Evolutionary conservation across 768 basidiomycete genomes (phyloP), one percentile per base, ranked within the genome.

Genomic region (Leccinum obscurum): DNA sequence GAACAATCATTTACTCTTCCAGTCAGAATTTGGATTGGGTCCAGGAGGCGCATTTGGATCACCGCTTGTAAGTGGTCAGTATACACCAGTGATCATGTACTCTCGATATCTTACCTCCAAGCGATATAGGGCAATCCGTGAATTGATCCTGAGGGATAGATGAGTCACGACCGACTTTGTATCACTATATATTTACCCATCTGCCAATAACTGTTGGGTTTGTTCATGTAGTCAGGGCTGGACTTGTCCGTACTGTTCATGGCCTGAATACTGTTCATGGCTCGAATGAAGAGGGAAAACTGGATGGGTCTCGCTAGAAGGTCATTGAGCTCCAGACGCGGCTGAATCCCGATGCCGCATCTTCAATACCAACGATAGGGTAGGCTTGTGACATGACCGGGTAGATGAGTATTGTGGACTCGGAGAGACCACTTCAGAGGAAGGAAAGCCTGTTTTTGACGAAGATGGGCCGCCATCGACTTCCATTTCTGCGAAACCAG

Each of bases 171-270:
- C 13, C 14, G 10, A n/a, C 30, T 10, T 22, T 6, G 10, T 8
- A 2, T 28, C 10, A 28, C 17, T 2, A 41, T 34, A 10, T 9
- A 41, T 34, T 8, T 13, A 68, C 66, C 63, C 0, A 67, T 62
- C 35, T 68, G 66, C 66, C 63, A 68, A 60, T 60, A 67, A 20
- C 66, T 62, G 52, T 67, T 68, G 14, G 66, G 66, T 0, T 65
- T 67, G 6, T 67, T 52, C 3, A 59, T 15, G 32, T 51, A 66
- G 24, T 58, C 26, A 20, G 64, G 52, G 41, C 57, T 57, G 4
- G 54, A 14, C 1, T 58, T 20, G 4, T 46, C 3, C 4, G 34
- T 15, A 35, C 39, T 57, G 9, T 6, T 60, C 66, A 62, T 58
- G 15, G 53, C n/a, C 4, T 30, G 28, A 52, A 67, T 14, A 0